Conservation (phyloP, 108 stramenopile species). For the Cylindrotheca fusiformis region DNA sequence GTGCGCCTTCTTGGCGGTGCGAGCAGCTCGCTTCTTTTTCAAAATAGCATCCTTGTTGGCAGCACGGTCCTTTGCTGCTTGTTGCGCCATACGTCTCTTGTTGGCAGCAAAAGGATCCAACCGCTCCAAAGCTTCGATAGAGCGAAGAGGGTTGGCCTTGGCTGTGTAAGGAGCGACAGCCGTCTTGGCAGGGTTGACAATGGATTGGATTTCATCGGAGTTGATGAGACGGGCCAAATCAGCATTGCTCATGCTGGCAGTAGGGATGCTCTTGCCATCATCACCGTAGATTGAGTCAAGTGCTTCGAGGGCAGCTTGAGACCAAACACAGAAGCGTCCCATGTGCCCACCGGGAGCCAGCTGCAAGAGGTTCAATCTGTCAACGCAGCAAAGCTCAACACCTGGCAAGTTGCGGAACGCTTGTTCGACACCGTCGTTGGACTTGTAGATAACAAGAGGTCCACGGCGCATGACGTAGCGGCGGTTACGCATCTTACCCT, state of each 20-base stretch:
- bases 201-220: constrained; percentile 96
- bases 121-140: constrained; percentile 81
- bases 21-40: constrained; percentile 54
- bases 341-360: constrained; percentile 99
- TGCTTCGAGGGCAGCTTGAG: constrained; percentile 93
- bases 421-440: constrained; percentile 87
- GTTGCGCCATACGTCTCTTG: constrained; percentile 67
- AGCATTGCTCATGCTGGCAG: constrained; percentile 93
- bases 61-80: constrained; percentile 60
- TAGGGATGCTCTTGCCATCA: constrained; percentile 84
- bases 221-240: constrained; percentile 98
- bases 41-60: constrained; percentile 61
- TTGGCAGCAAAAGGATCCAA: constrained; percentile 95
- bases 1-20: constrained; percentile 64
- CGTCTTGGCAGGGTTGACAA: constrained; percentile 86
- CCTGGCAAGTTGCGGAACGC: constrained; percentile 98
- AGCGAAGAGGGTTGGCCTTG: constrained; percentile 95
- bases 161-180: constrained; percentile 63
- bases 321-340: constrained; percentile 99
- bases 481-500: constrained; percentile 99
- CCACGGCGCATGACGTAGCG: constrained; percentile 95
- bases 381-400: constrained; percentile 94
- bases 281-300: constrained; percentile 94
- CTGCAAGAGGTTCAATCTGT: constrained; percentile 94
- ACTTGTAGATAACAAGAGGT: constrained; percentile 94